A percentile compares a stretch with the other conserved stretches of the same genome.
These are phyloP conservation scores for Aspergillus heteromorphus DNA, from an alignment of 495 filamentous ascomycete genomes.

Conservation along the genomic window DNA sequence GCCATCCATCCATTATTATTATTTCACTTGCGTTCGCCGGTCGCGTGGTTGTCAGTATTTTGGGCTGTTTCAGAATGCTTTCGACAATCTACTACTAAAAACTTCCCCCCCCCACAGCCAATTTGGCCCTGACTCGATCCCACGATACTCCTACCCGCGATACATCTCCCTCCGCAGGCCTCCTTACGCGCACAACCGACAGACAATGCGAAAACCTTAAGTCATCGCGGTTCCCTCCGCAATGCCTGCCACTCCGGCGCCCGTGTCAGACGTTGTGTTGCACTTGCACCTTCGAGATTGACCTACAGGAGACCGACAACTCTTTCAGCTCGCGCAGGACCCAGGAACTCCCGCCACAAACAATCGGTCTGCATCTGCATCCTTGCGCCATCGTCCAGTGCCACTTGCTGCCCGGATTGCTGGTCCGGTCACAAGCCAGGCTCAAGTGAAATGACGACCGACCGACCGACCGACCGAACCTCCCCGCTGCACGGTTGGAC, in stretches of 20 bases:
- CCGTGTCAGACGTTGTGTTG: background rate
- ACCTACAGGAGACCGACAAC: background rate
- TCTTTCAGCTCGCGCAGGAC: background rate
- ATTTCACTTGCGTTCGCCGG: background rate
- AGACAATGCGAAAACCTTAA: background rate
- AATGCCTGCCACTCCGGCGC: background rate
- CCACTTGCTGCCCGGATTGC: too few relatives aligned
- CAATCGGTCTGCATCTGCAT: background rate
- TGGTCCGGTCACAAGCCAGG: background rate
- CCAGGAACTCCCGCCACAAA: background rate
- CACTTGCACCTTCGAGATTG: background rate
- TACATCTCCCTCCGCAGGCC: too few relatives aligned
- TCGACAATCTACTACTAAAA: background rate
- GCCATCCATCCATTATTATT: too few relatives aligned
- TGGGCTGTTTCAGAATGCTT: background rate
- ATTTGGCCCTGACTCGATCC: too few relatives aligned
- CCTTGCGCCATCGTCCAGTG: background rate
- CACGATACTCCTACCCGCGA: too few relatives aligned
- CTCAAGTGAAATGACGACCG: background rate
- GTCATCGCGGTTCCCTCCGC: background rate
- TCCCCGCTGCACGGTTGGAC: background rate
- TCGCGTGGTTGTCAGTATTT: background rate
- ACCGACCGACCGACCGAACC: background rate
- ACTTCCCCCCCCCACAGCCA: too few relatives aligned
- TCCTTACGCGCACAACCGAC: too few relatives aligned